Base-by-base conservation (phyloP, 495 filamentous ascomycete genomes). In the Entonaema liquescens region DNA sequence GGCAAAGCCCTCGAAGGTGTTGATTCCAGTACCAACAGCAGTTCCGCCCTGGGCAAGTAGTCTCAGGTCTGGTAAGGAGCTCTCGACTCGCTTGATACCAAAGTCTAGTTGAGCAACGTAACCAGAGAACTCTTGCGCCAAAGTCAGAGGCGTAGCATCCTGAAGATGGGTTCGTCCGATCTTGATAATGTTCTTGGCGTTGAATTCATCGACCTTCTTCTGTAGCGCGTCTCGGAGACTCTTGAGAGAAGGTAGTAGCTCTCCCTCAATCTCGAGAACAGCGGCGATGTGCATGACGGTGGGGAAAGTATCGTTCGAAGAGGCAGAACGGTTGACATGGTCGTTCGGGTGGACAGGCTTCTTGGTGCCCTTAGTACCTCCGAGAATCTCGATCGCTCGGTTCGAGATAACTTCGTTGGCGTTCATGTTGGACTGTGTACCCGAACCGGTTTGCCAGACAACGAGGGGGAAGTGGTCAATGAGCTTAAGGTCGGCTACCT, bases 341-440 rank as follows among this genome's bases (percentile, higher is more conserved):
- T 99, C 95, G 81, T 99, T 99, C 65, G 95, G 95, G 84, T 99
- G 95, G 40, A 99, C 95, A 29, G 95, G 95, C 85, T 95, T 97
- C 89, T 99, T 99, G 82, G 85, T 88, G 61, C 95, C 95, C 91
- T 94, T 97, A 70, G 85, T 88, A 70, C 95, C 95, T 64, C 95
- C 95, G 15, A 99, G 86, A 64, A 99, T 95, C 84, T 99, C 96
- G 80, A 99, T 99, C 44, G 95, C 95, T 65, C 95, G 93, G 87
- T 99, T 99, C 65, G 95, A 97, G 83, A 99, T 99, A 79, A 99
- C 95, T 83, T 99, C 95, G 83, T 99, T 99, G 79, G 95, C 94
- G 86, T 99, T 99, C 95, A 99, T 99, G 89, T 99, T 99, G 78
- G 94, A 97, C 84, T 99, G 95, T 26, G 95, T 99, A 75, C 95